A percentile compares a stretch with the other conserved stretches of the same genome.
These are phyloP conservation scores for Strigomonas oncopelti DNA, from an alignment of 208 protist genomes.

Conservation along the genomic window DNA sequence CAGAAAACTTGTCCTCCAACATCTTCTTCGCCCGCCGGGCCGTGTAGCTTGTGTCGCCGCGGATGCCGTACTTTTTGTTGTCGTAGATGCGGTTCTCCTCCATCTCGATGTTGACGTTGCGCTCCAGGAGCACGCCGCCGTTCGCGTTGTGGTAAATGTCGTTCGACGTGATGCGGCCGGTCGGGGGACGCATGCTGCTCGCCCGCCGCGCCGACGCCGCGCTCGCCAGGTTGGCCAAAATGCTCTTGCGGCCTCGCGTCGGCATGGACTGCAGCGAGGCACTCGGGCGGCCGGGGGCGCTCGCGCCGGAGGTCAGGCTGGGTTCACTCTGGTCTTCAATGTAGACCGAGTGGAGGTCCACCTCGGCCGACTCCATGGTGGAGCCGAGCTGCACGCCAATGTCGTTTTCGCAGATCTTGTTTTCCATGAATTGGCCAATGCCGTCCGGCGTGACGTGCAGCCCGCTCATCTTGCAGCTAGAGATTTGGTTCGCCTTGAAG, in stretches of 20 bases:
- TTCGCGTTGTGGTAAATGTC: slow-evolving; percentile 53
- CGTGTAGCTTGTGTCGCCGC: slow-evolving; percentile 50
- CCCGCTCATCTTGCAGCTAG: slow-evolving; percentile 44
- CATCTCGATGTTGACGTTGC: slow-evolving; percentile 30
- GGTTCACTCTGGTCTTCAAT: slow-evolving; percentile 8
- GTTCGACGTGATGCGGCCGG: slow-evolving; percentile 43
- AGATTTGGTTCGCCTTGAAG: slow-evolving; percentile 54
- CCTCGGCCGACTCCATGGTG: slow-evolving; percentile 27
- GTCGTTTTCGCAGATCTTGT: slow-evolving; percentile 66
- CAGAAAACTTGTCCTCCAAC: slow-evolving; percentile 12
- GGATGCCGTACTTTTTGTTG: slow-evolving; percentile 68
- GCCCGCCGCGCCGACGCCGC: slow-evolving; percentile 21
- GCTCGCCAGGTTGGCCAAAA: slow-evolving; percentile 21
- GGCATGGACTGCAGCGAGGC: slow-evolving; percentile 7
- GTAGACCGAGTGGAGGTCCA: slow-evolving; percentile 54
- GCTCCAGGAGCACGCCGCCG: slow-evolving; percentile 72
- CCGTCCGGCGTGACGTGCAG: slow-evolving; percentile 54
- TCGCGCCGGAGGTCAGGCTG: background rate
- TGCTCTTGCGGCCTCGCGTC: slow-evolving; percentile 18
- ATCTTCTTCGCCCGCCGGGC: slow-evolving; percentile 27
- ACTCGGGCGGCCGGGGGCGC: slow-evolving; percentile 1
- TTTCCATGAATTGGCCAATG: slow-evolving; percentile 41
- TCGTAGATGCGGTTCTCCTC: slow-evolving; percentile 71
- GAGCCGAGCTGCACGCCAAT: slow-evolving; percentile 78
- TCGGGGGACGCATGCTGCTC: slow-evolving; percentile 14